Evolutionary conservation across 805 yeast genomes (phyloP).

Genomic region (Metschnikowia henanensis): DNA sequence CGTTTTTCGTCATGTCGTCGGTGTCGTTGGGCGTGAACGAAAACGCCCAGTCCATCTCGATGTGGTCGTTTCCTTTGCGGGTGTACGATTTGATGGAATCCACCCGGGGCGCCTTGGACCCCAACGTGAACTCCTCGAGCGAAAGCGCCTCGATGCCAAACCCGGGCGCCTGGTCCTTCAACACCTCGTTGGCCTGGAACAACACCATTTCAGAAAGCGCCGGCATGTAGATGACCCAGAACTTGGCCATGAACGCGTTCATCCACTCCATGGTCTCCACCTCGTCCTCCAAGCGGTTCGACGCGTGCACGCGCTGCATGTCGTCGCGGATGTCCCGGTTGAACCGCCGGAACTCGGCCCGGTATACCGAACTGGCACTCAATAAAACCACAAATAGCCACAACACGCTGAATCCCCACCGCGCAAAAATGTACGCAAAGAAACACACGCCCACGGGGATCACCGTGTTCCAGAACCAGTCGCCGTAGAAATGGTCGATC

Average conservation of each 20-base stretch:
- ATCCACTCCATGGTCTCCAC: constrained; percentile 82
- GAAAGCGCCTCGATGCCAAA: constrained; percentile 75
- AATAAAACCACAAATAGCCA: constrained; percentile 59
- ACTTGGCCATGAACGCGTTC: constrained; percentile 72
- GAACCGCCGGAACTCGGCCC: constrained; percentile 73
- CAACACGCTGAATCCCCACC: constrained; percentile 63
- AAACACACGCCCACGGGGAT: constrained; percentile 68
- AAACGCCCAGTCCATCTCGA: constrained; percentile 85
- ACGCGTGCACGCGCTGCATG: constrained; percentile 62
- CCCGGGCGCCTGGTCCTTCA: constrained; percentile 77
- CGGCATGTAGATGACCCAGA: constrained; percentile 90
- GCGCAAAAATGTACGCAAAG: constrained; percentile 68
- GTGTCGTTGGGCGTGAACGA: constrained; percentile 81
- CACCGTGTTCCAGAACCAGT: constrained; percentile 69
- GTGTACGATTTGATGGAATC: constrained; percentile 73
- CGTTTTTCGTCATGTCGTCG: constrained; percentile 79
- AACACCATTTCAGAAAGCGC: constrained; percentile 75
- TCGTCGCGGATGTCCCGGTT: constrained; percentile 76
- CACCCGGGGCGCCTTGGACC: constrained; percentile 77
- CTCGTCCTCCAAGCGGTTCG: constrained; percentile 60
- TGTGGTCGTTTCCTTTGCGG: constrained; percentile 60
- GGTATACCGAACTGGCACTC: constrained; percentile 64
- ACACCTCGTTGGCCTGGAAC: constrained; percentile 62
- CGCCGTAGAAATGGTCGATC: constrained; percentile 67
- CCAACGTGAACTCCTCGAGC: constrained; percentile 76